phyloP scores from a whole-genome alignment of 208 protist genomes.

The Trypanosoma congolense region DNA sequence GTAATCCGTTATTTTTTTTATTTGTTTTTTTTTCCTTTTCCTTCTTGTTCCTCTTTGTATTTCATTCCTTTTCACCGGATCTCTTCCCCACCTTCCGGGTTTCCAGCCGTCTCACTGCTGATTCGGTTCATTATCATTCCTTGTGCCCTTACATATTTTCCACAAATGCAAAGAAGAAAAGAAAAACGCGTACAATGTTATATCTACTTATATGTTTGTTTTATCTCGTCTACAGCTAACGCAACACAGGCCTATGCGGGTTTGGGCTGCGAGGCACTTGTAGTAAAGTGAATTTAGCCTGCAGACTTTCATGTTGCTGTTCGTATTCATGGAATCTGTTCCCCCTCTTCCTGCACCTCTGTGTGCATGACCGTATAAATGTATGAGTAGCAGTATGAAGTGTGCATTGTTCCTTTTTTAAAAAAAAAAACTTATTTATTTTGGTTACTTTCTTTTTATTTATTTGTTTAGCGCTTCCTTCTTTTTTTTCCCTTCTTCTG shows the following conservation, averaged over 20 bases:
- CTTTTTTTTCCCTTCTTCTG: constrained; percentile 1
- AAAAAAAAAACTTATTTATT: constrained; percentile 11
- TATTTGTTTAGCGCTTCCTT: constrained; percentile 1
- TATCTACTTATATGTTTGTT: not conserved
- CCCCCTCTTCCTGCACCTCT: not conserved
- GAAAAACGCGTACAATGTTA: too few species aligned
- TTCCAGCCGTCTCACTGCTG: not conserved
- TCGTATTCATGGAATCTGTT: not conserved
- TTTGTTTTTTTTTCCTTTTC: constrained; percentile 10
- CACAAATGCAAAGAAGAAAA: too few species aligned
- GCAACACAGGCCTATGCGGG: too few species aligned
- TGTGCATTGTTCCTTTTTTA: too few species aligned
- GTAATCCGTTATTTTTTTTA: constrained; percentile 1
- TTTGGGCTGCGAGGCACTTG: too few species aligned
- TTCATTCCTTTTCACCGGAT: constrained; percentile 4
- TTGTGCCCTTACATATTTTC: too few species aligned
- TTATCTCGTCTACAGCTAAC: too few species aligned
- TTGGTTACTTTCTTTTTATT: constrained; percentile 5
- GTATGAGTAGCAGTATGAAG: too few species aligned
- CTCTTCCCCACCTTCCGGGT: too few species aligned
- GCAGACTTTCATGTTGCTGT: not conserved
- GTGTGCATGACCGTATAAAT: too few species aligned
- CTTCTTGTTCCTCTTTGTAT: constrained; percentile 16
- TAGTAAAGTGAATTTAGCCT: too few species aligned
- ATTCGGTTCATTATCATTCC: not conserved